Evolutionary conservation across 805 yeast genomes (phyloP).

Genomic region (Cyberlindnera bimundalis): DNA sequence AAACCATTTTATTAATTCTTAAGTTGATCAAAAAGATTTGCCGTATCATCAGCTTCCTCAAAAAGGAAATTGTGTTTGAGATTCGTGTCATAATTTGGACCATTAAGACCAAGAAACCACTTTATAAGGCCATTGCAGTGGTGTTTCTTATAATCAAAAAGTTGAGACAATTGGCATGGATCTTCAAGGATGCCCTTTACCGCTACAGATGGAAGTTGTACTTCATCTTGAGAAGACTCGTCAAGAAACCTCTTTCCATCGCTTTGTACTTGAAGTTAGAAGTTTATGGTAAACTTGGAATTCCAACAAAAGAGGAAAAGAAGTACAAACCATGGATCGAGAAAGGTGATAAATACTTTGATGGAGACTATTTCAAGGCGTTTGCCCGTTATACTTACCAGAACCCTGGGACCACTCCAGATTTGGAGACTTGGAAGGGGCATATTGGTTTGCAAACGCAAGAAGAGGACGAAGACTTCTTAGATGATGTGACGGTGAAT

Average conservation of each 20-base stretch:
- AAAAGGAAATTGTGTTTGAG: constrained; percentile 14
- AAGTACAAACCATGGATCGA: constrained; percentile 8
- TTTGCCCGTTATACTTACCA: constrained; percentile 15
- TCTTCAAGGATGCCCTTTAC: constrained; percentile 21
- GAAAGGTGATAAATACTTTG: constrained; percentile 19
- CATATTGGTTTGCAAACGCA: neutral
- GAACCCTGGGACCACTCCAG: neutral
- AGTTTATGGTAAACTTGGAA: constrained; percentile 18
- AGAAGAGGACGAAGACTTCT: constrained; percentile 2
- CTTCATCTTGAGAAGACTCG: constrained; percentile 12
- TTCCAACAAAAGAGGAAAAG: constrained; percentile 12
- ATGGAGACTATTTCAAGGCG: constrained; percentile 19
- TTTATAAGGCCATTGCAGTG: constrained; percentile 15
- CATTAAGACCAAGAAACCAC: constrained; percentile 13
- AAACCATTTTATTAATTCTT: constrained; percentile 13
- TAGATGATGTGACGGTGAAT: constrained; percentile 4
- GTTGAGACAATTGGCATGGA: constrained; percentile 21
- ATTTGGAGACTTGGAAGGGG: neutral
- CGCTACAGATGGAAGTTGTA: constrained; percentile 24
- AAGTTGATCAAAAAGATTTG: constrained; percentile 15
- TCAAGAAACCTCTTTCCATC: constrained; percentile 14
- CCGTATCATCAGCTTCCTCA: constrained; percentile 10
- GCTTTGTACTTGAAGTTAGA: constrained; percentile 16
- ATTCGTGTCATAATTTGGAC: constrained; percentile 13
- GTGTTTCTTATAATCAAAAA: constrained; percentile 17